Evolutionary conservation across 1,284 basidiomycete species (phyloP).

Genomic region (Ustilago cynodontis): DNA sequence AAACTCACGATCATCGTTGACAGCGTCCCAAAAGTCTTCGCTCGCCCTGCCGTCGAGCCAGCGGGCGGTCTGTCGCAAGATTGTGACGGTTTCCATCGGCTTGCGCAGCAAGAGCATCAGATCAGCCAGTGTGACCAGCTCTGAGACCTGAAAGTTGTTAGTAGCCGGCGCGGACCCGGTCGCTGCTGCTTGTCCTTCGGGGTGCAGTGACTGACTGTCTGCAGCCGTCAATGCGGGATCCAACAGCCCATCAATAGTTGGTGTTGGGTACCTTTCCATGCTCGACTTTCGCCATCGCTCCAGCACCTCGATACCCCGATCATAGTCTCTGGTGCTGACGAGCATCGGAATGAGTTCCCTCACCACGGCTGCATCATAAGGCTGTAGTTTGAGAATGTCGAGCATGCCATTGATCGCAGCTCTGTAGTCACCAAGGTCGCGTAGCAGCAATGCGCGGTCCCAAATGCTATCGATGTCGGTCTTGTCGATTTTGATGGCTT

Average conservation of each 20-base stretch:
- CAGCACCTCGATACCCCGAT: conserved; percentile 77
- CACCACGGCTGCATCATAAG: conserved; percentile 84
- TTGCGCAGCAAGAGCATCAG: conserved; percentile 81
- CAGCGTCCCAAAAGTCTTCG: conserved; percentile 81
- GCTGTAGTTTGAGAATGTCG: conserved; percentile 80
- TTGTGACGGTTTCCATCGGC: conserved; percentile 78
- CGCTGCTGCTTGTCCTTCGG: neutral
- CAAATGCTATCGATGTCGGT: conserved; percentile 86
- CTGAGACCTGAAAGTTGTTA: conserved; percentile 67
- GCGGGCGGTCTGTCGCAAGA: conserved; percentile 81
- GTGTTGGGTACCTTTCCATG: conserved; percentile 64
- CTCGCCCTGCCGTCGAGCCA: conserved; percentile 88
- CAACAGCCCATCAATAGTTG: conserved; percentile 12
- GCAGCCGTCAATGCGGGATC: conserved; percentile 34
- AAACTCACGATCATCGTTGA: conserved; percentile 85
- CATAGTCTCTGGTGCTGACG: conserved; percentile 78
- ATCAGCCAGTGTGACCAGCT: conserved; percentile 82
- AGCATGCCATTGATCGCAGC: conserved; percentile 84
- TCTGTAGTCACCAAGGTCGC: conserved; percentile 79
- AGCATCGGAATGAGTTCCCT: conserved; percentile 84
- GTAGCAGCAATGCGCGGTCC: conserved; percentile 87
- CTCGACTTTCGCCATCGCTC: conserved; percentile 76
- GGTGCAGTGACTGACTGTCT: neutral
- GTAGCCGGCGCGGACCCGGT: conserved; percentile 8
- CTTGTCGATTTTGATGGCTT: conserved; percentile 83